Conservation (phyloP, 768 basidiomycete genomes). For the Cubamyces sp. region DNA sequence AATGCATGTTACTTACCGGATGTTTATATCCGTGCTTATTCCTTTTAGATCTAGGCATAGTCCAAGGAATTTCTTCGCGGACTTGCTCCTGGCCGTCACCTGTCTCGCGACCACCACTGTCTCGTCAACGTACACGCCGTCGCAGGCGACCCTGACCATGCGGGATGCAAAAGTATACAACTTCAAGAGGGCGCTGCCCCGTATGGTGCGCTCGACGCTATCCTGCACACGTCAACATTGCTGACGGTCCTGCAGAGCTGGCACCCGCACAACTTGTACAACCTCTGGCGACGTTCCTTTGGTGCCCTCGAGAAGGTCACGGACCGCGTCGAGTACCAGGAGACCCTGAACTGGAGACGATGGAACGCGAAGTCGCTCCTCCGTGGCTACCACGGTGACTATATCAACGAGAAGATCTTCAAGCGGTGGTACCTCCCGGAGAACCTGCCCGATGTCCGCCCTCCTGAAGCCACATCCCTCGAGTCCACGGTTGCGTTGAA, state of each 20-base stretch:
- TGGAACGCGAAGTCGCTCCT: slow-evolving; percentile 87
- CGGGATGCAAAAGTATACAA: slow-evolving; percentile 51
- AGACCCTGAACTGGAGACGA: slow-evolving; percentile 87
- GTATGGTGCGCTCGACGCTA: slow-evolving; percentile 59
- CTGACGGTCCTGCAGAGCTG: slow-evolving; percentile 64
- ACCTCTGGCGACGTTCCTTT: slow-evolving; percentile 79
- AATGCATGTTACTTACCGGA: background rate
- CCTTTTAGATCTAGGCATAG: background rate
- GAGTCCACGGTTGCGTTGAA: slow-evolving; percentile 42
- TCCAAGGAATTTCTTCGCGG: slow-evolving; percentile 9
- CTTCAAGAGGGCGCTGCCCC: slow-evolving; percentile 64
- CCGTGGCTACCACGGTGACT: slow-evolving; percentile 95
- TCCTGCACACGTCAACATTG: background rate
- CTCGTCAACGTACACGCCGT: slow-evolving; percentile 8
- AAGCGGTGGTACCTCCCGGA: slow-evolving; percentile 93
- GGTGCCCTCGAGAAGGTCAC: slow-evolving; percentile 38
- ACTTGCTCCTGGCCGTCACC: slow-evolving; percentile 10
- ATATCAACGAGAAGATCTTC: slow-evolving; percentile 90
- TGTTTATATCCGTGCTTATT: background rate
- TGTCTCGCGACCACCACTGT: slow-evolving; percentile 16
- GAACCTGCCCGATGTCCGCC: slow-evolving; percentile 84
- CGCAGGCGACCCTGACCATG: slow-evolving; percentile 38
- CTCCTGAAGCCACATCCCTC: slow-evolving; percentile 43
- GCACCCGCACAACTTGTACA: slow-evolving; percentile 87
- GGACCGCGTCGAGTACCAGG: slow-evolving; percentile 41